Evolutionary conservation across 371 early-diverging fungal genomes (phyloP).

Genomic region (Mycotypha africana): DNA sequence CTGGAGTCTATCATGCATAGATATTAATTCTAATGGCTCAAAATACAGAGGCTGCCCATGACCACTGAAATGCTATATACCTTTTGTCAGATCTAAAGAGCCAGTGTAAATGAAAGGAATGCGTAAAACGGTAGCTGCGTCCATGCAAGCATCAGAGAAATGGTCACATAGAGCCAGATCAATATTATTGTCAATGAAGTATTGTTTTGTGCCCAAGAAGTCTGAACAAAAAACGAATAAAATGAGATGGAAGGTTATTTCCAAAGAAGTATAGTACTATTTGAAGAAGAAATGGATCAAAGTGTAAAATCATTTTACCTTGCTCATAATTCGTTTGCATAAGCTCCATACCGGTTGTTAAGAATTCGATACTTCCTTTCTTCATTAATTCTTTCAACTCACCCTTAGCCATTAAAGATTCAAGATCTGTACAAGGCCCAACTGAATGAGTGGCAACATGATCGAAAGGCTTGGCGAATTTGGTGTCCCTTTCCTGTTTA

Average conservation of each 20-base stretch:
- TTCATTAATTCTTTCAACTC: too few relatives aligned
- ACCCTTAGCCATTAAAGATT: too few relatives aligned
- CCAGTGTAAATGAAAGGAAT: slow-evolving; percentile 9
- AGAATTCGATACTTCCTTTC: neutral
- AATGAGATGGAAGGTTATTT: too few relatives aligned
- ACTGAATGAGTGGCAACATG: slow-evolving; percentile 6
- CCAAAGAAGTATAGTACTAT: too few relatives aligned
- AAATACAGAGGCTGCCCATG: neutral
- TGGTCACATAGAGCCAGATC: slow-evolving; percentile 12
- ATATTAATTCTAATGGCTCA: too few relatives aligned
- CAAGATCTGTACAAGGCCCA: slow-evolving; percentile 6
- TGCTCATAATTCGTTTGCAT: neutral
- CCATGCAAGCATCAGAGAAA: slow-evolving; percentile 5
- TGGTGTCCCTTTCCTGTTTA: slow-evolving; percentile 6
- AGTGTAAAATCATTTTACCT: too few relatives aligned
- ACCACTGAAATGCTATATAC: neutral
- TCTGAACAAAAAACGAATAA: too few relatives aligned
- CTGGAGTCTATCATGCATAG: slow-evolving; percentile 14
- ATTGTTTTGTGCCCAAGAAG: too few relatives aligned
- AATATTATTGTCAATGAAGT: slow-evolving; percentile 1
- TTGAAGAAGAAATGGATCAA: too few relatives aligned
- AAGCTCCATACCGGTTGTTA: neutral
- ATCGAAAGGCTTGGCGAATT: slow-evolving; percentile 12
- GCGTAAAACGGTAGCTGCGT: neutral
- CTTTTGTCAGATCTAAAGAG: neutral